These are phyloP conservation scores for Coffea eugenioides DNA, from an alignment of 257 asterid genomes.

Conservation along the genomic window DNA sequence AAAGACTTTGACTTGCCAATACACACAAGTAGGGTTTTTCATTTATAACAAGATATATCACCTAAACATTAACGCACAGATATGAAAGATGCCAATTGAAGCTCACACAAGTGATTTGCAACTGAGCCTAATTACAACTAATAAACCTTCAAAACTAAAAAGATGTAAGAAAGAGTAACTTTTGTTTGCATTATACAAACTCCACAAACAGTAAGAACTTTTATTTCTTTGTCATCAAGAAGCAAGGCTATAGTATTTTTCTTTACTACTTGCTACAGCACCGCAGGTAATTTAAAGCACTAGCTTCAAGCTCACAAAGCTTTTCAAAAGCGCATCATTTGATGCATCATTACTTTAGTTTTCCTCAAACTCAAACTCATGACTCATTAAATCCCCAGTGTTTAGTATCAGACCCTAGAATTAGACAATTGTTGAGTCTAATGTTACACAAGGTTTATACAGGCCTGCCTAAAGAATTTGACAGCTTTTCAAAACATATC, in stretches of 20 bases:
- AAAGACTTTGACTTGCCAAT: background rate
- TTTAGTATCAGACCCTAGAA: background rate
- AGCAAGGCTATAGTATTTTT: background rate
- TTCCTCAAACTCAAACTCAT: background rate
- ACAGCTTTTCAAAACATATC: slow-evolving; percentile 2
- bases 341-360: background rate
- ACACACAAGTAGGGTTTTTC: background rate
- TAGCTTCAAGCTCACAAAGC: background rate
- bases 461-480: background rate
- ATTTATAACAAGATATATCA: background rate
- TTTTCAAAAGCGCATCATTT: background rate
- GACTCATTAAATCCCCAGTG: background rate
- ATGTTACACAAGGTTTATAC: background rate
- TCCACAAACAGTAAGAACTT: background rate
- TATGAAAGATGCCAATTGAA: slow-evolving; percentile 1
- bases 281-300: background rate
- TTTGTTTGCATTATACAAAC: background rate
- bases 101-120: background rate
- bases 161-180: background rate
- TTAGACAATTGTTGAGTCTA: background rate
- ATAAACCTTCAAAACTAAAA: background rate
- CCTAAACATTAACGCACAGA: background rate
- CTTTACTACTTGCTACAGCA: background rate
- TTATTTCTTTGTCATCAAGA: background rate
- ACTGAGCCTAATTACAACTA: background rate